Evolutionary conservation across 768 basidiomycete genomes (phyloP).

Genomic region (Calocybe cyanea): DNA sequence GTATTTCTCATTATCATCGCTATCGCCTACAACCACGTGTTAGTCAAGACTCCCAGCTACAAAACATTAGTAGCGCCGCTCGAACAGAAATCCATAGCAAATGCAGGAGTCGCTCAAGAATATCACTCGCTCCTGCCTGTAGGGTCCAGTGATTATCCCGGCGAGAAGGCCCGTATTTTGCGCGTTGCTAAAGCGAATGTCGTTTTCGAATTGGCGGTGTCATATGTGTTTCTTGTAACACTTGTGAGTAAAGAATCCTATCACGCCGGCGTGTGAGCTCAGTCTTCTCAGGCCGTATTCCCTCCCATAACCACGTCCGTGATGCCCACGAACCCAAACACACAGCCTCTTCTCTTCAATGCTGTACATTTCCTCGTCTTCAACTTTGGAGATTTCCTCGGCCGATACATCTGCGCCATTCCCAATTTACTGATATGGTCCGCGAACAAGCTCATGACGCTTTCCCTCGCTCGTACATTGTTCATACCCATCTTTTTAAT

Average conservation of each 20-base stretch:
- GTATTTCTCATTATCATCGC: conserved; percentile 56
- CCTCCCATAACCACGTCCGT: conserved; percentile 84
- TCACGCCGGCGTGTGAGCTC: conserved; percentile 2
- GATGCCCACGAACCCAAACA: conserved; percentile 54
- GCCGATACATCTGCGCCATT: conserved; percentile 65
- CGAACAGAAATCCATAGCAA: conserved; percentile 31
- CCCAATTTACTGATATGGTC: conserved; percentile 69
- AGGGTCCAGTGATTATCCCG: conserved; percentile 20
- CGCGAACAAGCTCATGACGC: conserved; percentile 50
- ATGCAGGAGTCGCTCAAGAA: conserved; percentile 25
- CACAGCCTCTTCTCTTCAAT: conserved; percentile 81
- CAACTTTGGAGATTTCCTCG: conserved; percentile 68
- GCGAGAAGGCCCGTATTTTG: conserved; percentile 41
- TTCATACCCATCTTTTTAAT: conserved; percentile 87
- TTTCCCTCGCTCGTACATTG: conserved; percentile 68
- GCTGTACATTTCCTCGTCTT: conserved; percentile 75
- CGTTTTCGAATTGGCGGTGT: conserved; percentile 66
- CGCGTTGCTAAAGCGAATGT: conserved; percentile 62
- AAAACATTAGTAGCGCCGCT: conserved; percentile 45
- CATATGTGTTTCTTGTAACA: conserved; percentile 75
- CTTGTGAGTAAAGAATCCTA: conserved; percentile 47
- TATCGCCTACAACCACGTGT: conserved; percentile 47
- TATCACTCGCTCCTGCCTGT: conserved; percentile 34
- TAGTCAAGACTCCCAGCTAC: conserved; percentile 59
- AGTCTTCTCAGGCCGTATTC: conserved; percentile 63